phyloP scores from a whole-genome alignment of 495 filamentous ascomycete genomes.

The Aspergillus sclerotiicarbonarius region DNA sequence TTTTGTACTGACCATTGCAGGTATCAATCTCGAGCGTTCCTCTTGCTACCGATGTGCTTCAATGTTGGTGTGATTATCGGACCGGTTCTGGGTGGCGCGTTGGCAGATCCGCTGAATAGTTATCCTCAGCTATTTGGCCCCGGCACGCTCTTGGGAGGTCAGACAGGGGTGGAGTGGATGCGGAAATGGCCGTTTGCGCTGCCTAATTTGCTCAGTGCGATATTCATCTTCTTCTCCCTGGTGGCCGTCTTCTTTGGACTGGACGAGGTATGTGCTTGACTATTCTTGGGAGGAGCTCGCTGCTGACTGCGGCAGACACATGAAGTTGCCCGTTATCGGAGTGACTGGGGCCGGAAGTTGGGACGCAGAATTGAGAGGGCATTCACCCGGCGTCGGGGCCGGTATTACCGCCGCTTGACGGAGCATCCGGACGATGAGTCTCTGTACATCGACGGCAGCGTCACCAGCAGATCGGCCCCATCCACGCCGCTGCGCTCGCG shows the following conservation, averaged over 20 bases:
- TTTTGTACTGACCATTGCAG: slow-evolving; percentile 23
- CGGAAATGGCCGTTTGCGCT: slow-evolving; percentile 59
- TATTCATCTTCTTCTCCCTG: slow-evolving; percentile 50
- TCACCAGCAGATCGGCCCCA: slow-evolving; percentile 28
- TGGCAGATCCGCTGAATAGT: slow-evolving; percentile 68
- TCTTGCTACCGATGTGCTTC: slow-evolving; percentile 78
- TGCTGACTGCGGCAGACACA: slow-evolving; percentile 43
- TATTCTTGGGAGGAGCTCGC: background rate
- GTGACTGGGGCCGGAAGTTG: slow-evolving; percentile 51
- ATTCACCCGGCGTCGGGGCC: slow-evolving; percentile 26
- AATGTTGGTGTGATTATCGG: slow-evolving; percentile 72
- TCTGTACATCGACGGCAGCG: slow-evolving; percentile 30
- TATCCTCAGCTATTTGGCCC: slow-evolving; percentile 67
- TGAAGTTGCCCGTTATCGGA: slow-evolving; percentile 41
- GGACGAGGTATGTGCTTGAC: slow-evolving; percentile 48
- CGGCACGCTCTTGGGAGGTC: slow-evolving; percentile 46
- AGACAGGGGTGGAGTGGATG: slow-evolving; percentile 61
- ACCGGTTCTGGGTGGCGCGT: slow-evolving; percentile 60
- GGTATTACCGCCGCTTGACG: slow-evolving; percentile 30
- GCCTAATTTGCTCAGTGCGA: slow-evolving; percentile 59
- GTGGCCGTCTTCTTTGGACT: slow-evolving; percentile 55
- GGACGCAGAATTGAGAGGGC: slow-evolving; percentile 40
- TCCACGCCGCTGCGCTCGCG: slow-evolving; percentile 25
- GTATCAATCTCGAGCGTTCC: slow-evolving; percentile 72
- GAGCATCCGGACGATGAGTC: slow-evolving; percentile 30